These are phyloP conservation scores for Spathaspora gorwiae DNA, from an alignment of 805 yeast species.

Conservation along the genomic window DNA sequence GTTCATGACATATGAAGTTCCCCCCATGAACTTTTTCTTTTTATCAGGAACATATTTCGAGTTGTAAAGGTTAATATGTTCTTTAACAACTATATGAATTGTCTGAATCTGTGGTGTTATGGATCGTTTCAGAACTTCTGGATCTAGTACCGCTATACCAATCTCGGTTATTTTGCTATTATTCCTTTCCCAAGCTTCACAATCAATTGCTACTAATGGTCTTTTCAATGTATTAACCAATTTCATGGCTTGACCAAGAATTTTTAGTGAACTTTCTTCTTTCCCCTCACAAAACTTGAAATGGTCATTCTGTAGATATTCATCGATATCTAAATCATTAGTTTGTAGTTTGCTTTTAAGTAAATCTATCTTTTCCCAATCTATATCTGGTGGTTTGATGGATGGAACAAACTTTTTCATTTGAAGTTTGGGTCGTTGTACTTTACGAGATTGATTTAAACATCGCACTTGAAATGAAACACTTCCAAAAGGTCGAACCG, in stretches of 20 bases:
- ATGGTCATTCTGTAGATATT: constrained; percentile 16
- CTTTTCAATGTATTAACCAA: constrained; percentile 18
- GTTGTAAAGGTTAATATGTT: constrained; percentile 37
- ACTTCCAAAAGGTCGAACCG: too few relatives aligned
- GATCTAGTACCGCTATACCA: constrained; percentile 56
- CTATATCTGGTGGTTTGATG: neutral
- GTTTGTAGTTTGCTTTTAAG: neutral
- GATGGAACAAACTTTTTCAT: neutral
- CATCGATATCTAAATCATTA: neutral
- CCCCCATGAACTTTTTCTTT: constrained; percentile 47
- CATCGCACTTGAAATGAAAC: too few relatives aligned
- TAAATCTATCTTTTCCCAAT: neutral
- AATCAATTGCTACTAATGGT: constrained; percentile 47
- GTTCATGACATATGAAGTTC: constrained; percentile 41
- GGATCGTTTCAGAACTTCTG: constrained; percentile 36
- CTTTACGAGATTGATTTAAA: too few relatives aligned
- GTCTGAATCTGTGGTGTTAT: constrained; percentile 39
- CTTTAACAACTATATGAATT: constrained; percentile 43
- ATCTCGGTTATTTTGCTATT: constrained; percentile 48
- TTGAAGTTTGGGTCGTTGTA: too few relatives aligned
- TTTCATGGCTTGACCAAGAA: constrained; percentile 14
- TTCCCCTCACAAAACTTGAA: constrained; percentile 15
- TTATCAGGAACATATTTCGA: constrained; percentile 53
- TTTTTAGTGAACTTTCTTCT: constrained; percentile 5
- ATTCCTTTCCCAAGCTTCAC: constrained; percentile 53